These are phyloP conservation scores for Coemansia sp. DNA, from an alignment of 192 early-diverging fungal genomes.

Conservation along the genomic window DNA sequence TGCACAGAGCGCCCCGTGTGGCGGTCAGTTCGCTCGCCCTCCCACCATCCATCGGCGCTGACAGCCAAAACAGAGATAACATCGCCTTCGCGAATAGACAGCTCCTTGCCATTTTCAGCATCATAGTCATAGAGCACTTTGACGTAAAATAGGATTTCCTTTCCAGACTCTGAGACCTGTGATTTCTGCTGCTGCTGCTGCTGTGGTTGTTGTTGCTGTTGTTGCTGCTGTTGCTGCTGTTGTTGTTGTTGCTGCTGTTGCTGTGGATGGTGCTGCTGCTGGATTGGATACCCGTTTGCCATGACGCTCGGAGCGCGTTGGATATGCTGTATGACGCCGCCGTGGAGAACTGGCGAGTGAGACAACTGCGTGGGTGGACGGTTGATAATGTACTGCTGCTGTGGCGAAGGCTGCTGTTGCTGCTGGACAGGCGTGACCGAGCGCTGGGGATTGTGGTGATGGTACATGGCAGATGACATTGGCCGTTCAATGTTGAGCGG, in stretches of 20 bases:
- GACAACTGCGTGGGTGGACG: constrained; percentile 48
- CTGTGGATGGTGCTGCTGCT: constrained; percentile 1
- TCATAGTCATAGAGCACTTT: constrained; percentile 58
- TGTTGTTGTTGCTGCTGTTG: constrained; percentile 23
- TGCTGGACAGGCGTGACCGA: constrained; percentile 35
- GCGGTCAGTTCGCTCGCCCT: constrained; percentile 51
- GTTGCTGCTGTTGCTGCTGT: constrained; percentile 14
- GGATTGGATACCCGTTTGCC: constrained; percentile 13
- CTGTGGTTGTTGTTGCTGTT: constrained; percentile 22
- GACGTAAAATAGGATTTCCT: constrained; percentile 54
- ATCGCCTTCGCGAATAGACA: constrained; percentile 47
- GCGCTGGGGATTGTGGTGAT: constrained; percentile 20
- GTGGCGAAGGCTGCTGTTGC: constrained; percentile 17
- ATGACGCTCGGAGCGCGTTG: constrained; percentile 45
- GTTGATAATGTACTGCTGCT: constrained; percentile 15
- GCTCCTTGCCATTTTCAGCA: constrained; percentile 50
- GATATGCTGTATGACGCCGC: constrained; percentile 18
- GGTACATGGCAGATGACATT: constrained; percentile 25
- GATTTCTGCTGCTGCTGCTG: constrained; percentile 11
- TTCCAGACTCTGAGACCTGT: constrained; percentile 25
- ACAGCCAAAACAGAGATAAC: constrained; percentile 52
- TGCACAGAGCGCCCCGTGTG: constrained; percentile 33
- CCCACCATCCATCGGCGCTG: constrained; percentile 57
- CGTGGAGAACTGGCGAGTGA: constrained; percentile 18
- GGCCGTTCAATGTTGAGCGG: constrained; percentile 34